Evolutionary conservation across 2,329 filamentous ascomycete genomes (phyloP).

Genomic region (Aspergillus puulaauensis): DNA sequence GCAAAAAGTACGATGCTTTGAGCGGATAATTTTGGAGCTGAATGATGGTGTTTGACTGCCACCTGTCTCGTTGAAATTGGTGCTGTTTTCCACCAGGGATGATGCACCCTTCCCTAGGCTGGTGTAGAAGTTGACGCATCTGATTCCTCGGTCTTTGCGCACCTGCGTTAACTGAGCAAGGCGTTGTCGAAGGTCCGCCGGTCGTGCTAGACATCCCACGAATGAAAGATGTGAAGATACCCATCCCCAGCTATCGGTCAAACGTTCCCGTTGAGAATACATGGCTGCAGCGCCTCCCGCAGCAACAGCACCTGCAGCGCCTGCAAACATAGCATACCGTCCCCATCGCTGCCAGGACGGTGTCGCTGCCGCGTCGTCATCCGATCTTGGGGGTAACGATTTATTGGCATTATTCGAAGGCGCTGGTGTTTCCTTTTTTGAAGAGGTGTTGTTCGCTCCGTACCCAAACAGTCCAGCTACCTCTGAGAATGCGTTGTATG

Average conservation of each 20-base stretch:
- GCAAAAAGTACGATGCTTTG: constrained; percentile 80
- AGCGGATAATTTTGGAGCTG: constrained; percentile 39
- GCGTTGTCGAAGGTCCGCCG: constrained; percentile 75
- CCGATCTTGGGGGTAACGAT: constrained; percentile 29
- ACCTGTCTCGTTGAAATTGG: constrained; percentile 3
- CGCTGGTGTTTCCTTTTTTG: constrained; percentile 10
- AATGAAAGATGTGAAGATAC: constrained; percentile 90
- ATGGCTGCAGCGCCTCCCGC: constrained; percentile 80
- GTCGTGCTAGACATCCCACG: constrained; percentile 82
- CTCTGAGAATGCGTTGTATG: constrained; percentile 67
- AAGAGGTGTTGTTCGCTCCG: constrained; percentile 46
- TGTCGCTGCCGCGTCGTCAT: constrained; percentile 47
- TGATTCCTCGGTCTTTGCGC: constrained; percentile 64
- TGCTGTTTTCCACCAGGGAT: constrained; percentile 27
- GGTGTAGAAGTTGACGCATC: constrained; percentile 86
- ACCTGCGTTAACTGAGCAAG: constrained; percentile 67
- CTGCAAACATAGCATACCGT: constrained; percentile 80
- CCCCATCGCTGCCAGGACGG: constrained; percentile 76
- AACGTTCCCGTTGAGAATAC: constrained; percentile 79
- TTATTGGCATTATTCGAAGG: constrained; percentile 17
- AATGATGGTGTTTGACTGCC: constrained; percentile 23
- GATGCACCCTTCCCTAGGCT: constrained; percentile 69
- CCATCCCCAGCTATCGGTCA: constrained; percentile 76
- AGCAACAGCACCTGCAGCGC: constrained; percentile 75
- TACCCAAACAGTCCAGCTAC: constrained; percentile 65